Base-by-base conservation (phyloP, 1,139 yeast genomes). In the Saccharomyces hybrid region DNA sequence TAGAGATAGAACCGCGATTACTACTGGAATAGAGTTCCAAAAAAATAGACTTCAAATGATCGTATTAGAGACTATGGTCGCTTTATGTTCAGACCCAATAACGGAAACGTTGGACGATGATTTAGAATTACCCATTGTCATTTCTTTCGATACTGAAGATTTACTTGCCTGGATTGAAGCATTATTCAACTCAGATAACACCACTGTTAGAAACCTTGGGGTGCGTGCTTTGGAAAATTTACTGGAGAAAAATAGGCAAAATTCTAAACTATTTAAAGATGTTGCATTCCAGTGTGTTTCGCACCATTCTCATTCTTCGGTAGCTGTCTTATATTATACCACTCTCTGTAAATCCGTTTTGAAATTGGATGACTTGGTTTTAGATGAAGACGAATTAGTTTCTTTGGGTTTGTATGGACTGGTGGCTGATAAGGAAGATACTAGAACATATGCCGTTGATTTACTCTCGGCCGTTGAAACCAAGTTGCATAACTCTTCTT, bases 1-100 rank as follows among this genome's bases (percentile, higher is more conserved):
- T 49, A 76, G 78, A 55, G 86, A 82, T 47, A 61, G 59, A 34
- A 63, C 70, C 0, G 61, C 70, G 2, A 59, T 66, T 3, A 61
- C 67, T 2, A 95, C 98, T 0, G 83, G 93, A 3, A 76, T 93
- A 57, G 98, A 93, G 66, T 79, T 91, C 47, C 97, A 91, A 66
- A 81, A 81, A 62, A 80, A 83, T 52, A 83, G 85, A 34, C 71
- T 90, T n/a, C 91, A 89, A 60, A 73, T 78, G 38, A 79, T 96
- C 0, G 80, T 95, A 0, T 75, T 89, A 52, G 86, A 89, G 58
- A 83, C 96, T 49, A 88, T 93, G 95, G 88, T 96, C 0, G 77
- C 85, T 0, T 73, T 93, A 29, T 85, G 96, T 60, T 79, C 84
- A 2, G 86, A 88, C 27, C 78, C 82, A 5, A 80, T 86, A 9